A percentile compares a stretch with the other conserved stretches of the same genome.
These are phyloP conservation scores for Fusarium nodosum DNA, from an alignment of 2,329 filamentous ascomycete genomes.

Conservation along the genomic window DNA sequence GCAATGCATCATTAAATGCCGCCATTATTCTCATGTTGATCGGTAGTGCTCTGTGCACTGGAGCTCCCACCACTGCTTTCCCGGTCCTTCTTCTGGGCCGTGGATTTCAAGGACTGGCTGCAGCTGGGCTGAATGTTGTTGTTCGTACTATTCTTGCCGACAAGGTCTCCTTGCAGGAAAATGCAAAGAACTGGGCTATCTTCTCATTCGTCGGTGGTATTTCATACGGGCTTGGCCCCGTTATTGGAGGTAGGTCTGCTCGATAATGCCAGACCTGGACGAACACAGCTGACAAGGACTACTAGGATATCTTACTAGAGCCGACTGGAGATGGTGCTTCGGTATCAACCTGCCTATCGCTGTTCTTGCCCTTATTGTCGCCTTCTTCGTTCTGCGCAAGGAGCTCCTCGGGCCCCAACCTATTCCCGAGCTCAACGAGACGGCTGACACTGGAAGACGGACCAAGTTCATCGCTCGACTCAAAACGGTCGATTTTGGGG, in stretches of 20 bases:
- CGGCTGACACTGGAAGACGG: constrained; percentile 51
- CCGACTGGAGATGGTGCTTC: constrained; percentile 77
- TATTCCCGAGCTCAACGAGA: constrained; percentile 61
- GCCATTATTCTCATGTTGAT: constrained; percentile 69
- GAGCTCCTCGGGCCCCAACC: constrained; percentile 69
- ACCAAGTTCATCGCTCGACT: constrained; percentile 61
- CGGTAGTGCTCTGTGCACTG: constrained; percentile 73
- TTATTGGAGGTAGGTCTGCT: constrained; percentile 64
- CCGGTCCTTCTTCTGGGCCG: constrained; percentile 73
- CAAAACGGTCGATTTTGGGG: constrained; percentile 68
- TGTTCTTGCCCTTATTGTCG: constrained; percentile 64
- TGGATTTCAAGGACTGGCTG: constrained; percentile 72
- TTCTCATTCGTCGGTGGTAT: constrained; percentile 72
- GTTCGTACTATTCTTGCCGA: constrained; percentile 75
- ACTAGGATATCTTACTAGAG: constrained; percentile 63
- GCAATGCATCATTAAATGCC: constrained; percentile 69
- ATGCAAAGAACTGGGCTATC: constrained; percentile 71
- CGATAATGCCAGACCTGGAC: too few species aligned
- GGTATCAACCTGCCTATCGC: constrained; percentile 72
- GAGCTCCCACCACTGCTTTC: constrained; percentile 66
- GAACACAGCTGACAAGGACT: constrained; percentile 13
- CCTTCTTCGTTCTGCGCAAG: constrained; percentile 69
- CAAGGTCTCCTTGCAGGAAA: constrained; percentile 71
- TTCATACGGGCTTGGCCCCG: constrained; percentile 71
- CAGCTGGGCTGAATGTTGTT: constrained; percentile 71